Evolutionary conservation across 345 rosid species (phyloP).

Genomic region (Lepidium sativum): DNA sequence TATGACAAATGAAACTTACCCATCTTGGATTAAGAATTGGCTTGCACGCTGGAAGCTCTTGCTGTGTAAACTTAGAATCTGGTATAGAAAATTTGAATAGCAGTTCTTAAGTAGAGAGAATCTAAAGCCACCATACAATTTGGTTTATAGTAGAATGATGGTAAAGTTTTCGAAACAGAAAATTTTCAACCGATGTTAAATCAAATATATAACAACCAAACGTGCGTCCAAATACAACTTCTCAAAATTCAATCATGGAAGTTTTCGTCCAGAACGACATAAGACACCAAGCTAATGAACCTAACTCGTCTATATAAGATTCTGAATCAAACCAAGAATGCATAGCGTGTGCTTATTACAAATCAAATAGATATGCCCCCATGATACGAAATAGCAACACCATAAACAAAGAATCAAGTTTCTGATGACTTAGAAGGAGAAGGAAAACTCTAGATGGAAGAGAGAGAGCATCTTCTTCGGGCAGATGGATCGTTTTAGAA

Average conservation of each 20-base stretch:
- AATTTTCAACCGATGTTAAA: background rate
- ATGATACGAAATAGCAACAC: background rate
- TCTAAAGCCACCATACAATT: background rate
- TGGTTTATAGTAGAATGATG: background rate
- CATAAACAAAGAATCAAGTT: background rate
- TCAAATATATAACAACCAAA: background rate
- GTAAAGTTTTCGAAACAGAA: background rate
- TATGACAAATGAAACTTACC: slow-evolving; percentile 39
- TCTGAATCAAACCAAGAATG: slow-evolving; percentile 4
- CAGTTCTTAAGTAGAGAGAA: background rate
- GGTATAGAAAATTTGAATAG: slow-evolving; percentile 14
- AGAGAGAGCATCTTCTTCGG: background rate
- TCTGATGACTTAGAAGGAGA: background rate
- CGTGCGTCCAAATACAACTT: background rate
- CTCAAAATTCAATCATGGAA: background rate
- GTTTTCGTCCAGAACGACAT: background rate
- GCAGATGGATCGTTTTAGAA: background rate
- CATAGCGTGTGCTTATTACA: background rate
- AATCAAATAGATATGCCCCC: background rate
- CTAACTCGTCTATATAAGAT: background rate
- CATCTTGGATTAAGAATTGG: slow-evolving; percentile 93
- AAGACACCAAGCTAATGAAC: background rate
- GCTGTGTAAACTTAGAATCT: slow-evolving; percentile 95
- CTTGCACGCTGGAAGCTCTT: slow-evolving; percentile 98
- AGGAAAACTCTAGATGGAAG: background rate